phyloP scores from a whole-genome alignment of 306 rosid species.

The Dryas drummondii region DNA sequence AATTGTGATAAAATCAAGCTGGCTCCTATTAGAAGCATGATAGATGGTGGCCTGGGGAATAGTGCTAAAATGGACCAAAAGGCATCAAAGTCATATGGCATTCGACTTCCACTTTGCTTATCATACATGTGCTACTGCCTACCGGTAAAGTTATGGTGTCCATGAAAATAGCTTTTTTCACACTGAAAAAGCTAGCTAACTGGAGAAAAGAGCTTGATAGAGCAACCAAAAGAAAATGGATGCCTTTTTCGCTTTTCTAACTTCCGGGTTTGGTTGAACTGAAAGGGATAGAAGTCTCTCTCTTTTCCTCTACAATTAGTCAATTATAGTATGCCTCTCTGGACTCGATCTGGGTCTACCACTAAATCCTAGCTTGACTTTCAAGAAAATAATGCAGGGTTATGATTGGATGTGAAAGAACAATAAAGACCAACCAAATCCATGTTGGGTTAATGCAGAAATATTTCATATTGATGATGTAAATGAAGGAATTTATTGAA shows the following conservation, averaged over 20 bases:
- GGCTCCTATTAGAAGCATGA: too few relatives aligned
- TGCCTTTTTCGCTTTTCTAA: neutral
- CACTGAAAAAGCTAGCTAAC: neutral
- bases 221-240: constrained; percentile 4
- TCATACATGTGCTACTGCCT: constrained; percentile 15
- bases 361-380: constrained; percentile 20
- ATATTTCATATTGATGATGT: neutral
- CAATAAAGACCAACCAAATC: constrained; percentile 9
- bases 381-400: constrained; percentile 27
- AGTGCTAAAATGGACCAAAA: neutral
- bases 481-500: neutral
- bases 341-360: constrained; percentile 24
- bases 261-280: neutral
- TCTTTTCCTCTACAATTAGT: constrained; percentile 9
- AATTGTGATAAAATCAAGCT: too few relatives aligned
- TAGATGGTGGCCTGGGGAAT: too few relatives aligned
- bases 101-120: constrained; percentile 11
- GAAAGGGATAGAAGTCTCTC: neutral
- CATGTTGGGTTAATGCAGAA: constrained; percentile 18
- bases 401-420: constrained; percentile 28
- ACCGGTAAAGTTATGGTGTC: constrained; percentile 7
- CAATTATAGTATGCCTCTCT: constrained; percentile 14
- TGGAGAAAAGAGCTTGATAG: neutral
- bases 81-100: neutral
- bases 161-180: neutral